Percentiles rank a stretch among this genome's conserved stretches.
Conservation (phyloP, 2,329 filamentous ascomycete species). For the Sporothrix phasma region DNA sequence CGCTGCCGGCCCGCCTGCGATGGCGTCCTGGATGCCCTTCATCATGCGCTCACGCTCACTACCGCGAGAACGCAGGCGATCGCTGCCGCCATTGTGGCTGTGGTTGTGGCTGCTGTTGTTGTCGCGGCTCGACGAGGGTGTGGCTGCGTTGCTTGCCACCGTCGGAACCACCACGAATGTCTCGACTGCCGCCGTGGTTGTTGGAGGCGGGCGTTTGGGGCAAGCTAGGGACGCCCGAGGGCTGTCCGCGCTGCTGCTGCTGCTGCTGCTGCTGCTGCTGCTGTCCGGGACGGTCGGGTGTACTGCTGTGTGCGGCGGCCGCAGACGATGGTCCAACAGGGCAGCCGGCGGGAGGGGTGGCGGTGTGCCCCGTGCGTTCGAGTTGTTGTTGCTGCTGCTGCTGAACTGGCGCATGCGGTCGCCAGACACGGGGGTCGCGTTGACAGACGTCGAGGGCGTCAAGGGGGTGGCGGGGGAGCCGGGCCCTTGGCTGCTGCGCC, state of each 20-base stretch:
- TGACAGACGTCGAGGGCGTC: conserved; percentile 15
- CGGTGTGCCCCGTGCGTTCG: not conserved
- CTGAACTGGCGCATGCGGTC: conserved; percentile 16
- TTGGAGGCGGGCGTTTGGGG: conserved; percentile 9
- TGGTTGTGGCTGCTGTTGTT: no score
- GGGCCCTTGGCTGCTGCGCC: not conserved
- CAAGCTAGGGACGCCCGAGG: not conserved
- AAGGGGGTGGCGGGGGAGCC: not conserved
- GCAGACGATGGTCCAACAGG: not conserved
- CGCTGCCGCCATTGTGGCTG: conserved; percentile 18
- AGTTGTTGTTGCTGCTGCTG: not conserved
- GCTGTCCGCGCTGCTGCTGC: not conserved
- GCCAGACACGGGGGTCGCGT: conserved; percentile 14
- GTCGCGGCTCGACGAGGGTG: not conserved
- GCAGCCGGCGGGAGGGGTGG: not conserved
- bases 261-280: conserved; percentile 3
- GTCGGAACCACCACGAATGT: conserved; percentile 20
- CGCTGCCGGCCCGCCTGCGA: conserved; percentile 27
- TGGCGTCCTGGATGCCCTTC: conserved; percentile 42
- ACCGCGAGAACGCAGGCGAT: conserved; percentile 31
- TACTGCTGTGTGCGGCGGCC: not conserved
- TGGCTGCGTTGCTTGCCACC: not conserved
- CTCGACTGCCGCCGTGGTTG: not conserved
- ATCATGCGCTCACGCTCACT: conserved; percentile 38
- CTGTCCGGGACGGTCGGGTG: not conserved